phyloP scores from a whole-genome alignment of 352 stramenopile genomes.

The Albugo candida region DNA sequence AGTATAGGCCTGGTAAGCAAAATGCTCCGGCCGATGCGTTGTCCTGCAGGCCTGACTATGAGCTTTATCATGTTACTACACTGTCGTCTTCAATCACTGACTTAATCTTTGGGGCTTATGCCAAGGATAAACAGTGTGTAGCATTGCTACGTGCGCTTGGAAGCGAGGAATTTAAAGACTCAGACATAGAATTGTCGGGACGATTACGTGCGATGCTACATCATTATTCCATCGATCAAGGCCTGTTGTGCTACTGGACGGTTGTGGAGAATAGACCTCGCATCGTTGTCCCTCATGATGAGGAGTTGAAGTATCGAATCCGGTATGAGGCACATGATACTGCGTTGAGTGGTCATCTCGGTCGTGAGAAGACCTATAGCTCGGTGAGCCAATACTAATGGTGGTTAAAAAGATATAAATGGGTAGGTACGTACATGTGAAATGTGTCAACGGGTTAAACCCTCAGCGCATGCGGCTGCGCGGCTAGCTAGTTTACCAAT shows the following conservation, averaged over 20 bases:
- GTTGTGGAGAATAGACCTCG: background rate
- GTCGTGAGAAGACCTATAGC: slow-evolving; percentile 1
- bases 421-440: slow-evolving; percentile 1
- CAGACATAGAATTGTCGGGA: background rate
- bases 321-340: slow-evolving; percentile 1
- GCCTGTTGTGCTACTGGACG: slow-evolving; percentile 1
- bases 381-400: background rate
- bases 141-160: no score
- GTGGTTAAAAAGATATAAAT: background rate
- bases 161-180: no score
- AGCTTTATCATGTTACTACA: background rate
- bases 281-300: slow-evolving; percentile 1
- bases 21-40: slow-evolving; percentile 13
- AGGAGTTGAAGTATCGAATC: background rate
- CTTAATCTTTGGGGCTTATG: background rate
- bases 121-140: background rate
- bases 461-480: background rate
- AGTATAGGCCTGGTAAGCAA: slow-evolving; percentile 9
- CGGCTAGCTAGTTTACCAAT: slow-evolving; percentile 6
- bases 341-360: background rate
- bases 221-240: background rate
- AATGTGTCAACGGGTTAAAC: slow-evolving; percentile 2
- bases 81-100: background rate
- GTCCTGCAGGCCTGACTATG: slow-evolving; percentile 5
- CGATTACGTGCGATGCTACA: slow-evolving; percentile 1